Evolutionary conservation across 805 yeast species (phyloP), one percentile per base, ranked within the genome.

Genomic region (Candida verbasci): DNA sequence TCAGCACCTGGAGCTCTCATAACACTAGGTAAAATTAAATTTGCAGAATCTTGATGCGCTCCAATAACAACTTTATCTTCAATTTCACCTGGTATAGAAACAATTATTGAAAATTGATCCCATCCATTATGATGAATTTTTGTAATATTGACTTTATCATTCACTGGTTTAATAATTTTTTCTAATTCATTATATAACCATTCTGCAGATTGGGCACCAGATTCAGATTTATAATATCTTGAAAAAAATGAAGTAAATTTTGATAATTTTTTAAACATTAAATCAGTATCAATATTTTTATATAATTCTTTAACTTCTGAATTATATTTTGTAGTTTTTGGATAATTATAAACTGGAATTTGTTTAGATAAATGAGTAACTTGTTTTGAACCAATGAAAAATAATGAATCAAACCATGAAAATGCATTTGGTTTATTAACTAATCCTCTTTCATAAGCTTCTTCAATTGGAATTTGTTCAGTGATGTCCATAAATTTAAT

Each of bases 1-100:
- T 91, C 97, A 3, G 96, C 97, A 3, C 97, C 97, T 1, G 96
- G 96, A 0, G 96, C 86, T 17, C 77, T 70, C 45, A 83, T 53
- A 14, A 78, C 43, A 29, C 69, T 69, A 8, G 96, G 96, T 39
- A 85, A 69, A 29, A 85, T 46, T 38, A 86, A 65, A 54, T 86
- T 87, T 44, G 81, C 72, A 2, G 95, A 82, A 55, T 91, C 97
- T 53, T 82, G 85, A 61, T 91, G 97, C 17, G 94, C 84, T 1
- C 96, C 96, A 26, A 91, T 74, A 11, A 91, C 78, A 1, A 91
- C 80, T 49, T 70, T 68, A 16, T 72, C 72, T 25, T 59, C 50
- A 24, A 61, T 45, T 31, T 57, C 40, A 14, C 88, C 87, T 6
- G 71, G 69, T 29, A 89, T 68, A 11, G 71, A 65, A 8, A 85